phyloP scores from a whole-genome alignment of 208 protist species.

The Trypanosoma cruzi region DNA sequence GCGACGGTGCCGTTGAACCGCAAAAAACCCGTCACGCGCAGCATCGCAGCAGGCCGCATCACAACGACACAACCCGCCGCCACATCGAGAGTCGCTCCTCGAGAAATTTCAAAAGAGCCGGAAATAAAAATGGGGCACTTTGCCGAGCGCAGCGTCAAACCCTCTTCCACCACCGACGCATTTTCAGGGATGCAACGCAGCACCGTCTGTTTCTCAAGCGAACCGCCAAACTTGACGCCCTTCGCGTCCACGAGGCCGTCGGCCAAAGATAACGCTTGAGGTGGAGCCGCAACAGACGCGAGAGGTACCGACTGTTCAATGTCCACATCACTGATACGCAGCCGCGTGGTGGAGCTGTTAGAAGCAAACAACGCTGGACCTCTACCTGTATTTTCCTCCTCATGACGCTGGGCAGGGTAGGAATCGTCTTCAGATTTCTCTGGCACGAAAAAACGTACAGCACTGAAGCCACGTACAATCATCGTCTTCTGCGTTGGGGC shows the following conservation, averaged over 20 bases:
- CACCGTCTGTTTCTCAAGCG: neutral
- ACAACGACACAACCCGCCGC: conserved; percentile 24
- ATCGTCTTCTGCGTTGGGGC: conserved; percentile 5
- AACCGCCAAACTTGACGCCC: neutral
- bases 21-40: conserved; percentile 19
- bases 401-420: neutral
- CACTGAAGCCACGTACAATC: conserved; percentile 28
- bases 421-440: neutral
- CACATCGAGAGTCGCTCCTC: conserved; percentile 23
- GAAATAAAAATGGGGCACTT: conserved; percentile 26
- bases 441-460: conserved; percentile 13
- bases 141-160: neutral
- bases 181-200: neutral
- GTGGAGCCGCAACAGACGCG: conserved; percentile 9
- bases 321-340: neutral
- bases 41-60: neutral
- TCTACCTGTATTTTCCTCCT: neutral
- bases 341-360: neutral
- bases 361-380: conserved; percentile 13
- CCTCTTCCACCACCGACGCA: neutral
- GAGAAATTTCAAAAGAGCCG: neutral
- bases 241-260: conserved; percentile 8
- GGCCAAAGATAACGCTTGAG: neutral
- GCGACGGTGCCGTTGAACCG: conserved; percentile 16
- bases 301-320: neutral